Base-by-base conservation (phyloP, 2,329 filamentous ascomycete species). In the Furcasterigmium furcatum region DNA sequence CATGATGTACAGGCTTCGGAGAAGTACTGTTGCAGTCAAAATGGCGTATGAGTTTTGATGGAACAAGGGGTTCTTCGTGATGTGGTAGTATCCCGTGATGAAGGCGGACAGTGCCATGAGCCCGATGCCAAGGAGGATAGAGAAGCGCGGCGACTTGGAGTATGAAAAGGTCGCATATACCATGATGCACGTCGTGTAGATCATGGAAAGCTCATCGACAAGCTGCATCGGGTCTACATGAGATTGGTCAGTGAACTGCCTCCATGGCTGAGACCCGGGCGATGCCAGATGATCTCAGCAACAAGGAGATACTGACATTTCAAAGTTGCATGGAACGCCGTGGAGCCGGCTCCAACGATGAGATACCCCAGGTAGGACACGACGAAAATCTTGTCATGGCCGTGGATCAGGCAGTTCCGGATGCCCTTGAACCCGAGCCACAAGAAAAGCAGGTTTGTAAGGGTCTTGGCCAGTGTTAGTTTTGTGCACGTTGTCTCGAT, bases 361-460 rank as follows among this genome's bases (percentile, higher is more conserved):
- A 78, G 65, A 52, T 80, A 80, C 20, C 77, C 77, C 14, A 74
- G 40, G 46, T 70, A 79, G n/a, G 68, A 76, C 4, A 95, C 70
- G 41, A 87, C 60, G 66, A 95, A 95, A 48, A 95, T 85, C 13
- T 66, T 70, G 45, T 90, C 87, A 65, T 96, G 89, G 14, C 76
- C 74, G 65, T 95, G 76, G 52, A 74, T 76, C 32, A 85, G 60
- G 63, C 89, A 95, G 63, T 84, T 90, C 45, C 73, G 69, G 50
- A 94, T 80, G 20, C 91, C 91, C 59, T 85, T 86, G 53, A 81
- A 67, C 8, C 89, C 89, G 18, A 95, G 77, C 63, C 77, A 87
- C 55, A 95, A 74, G 65, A 96, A 96, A 20, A 94, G 70, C 4
- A 87, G 63, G 63, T 96, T 96, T 27, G 90, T 96, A 25, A 91